These are phyloP conservation scores for Sugiyamaella boreocaroliniensis DNA, from an alignment of 805 yeast species.

Conservation along the genomic window DNA sequence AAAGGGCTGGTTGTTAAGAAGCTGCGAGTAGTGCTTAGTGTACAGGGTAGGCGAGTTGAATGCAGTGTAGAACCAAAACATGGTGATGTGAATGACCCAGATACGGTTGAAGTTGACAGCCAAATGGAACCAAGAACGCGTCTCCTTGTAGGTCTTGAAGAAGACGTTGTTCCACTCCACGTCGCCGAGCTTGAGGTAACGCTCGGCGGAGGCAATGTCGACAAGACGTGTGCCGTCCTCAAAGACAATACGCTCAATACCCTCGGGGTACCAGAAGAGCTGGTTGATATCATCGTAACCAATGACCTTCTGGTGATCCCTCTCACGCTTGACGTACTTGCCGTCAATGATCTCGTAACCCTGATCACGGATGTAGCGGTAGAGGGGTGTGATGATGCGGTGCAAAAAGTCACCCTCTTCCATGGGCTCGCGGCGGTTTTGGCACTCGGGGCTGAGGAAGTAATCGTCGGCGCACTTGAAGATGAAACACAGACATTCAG, in stretches of 20 bases:
- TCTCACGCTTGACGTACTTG: conserved; percentile 52
- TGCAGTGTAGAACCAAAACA: conserved; percentile 93
- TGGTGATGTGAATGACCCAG: conserved; percentile 86
- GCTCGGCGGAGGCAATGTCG: conserved; percentile 83
- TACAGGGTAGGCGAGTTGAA: conserved; percentile 88
- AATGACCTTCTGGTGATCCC: conserved; percentile 55
- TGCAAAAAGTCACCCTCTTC: conserved; percentile 74
- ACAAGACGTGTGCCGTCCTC: conserved; percentile 90
- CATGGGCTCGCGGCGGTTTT: conserved; percentile 48
- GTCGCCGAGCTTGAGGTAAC: conserved; percentile 84
- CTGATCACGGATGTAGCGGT: conserved; percentile 60
- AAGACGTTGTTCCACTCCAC: conserved; percentile 88
- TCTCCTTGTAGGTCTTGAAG: conserved; percentile 92
- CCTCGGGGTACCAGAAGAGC: conserved; percentile 99
- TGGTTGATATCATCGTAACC: conserved; percentile 98
- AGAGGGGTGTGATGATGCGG: conserved; percentile 87
- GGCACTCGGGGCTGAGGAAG: conserved; percentile 81
- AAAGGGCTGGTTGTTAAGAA: conserved; percentile 77
- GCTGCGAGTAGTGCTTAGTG: conserved; percentile 79
- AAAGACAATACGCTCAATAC: conserved; percentile 83
- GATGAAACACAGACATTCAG: conserved; percentile 86
- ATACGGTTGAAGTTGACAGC: conserved; percentile 95
- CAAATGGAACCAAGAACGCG: conserved; percentile 95
- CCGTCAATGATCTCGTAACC: conserved; percentile 54
- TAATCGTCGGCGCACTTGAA: conserved; percentile 94